Base-by-base conservation (phyloP, 306 rosid species). In the Medicago lupulina region DNA sequence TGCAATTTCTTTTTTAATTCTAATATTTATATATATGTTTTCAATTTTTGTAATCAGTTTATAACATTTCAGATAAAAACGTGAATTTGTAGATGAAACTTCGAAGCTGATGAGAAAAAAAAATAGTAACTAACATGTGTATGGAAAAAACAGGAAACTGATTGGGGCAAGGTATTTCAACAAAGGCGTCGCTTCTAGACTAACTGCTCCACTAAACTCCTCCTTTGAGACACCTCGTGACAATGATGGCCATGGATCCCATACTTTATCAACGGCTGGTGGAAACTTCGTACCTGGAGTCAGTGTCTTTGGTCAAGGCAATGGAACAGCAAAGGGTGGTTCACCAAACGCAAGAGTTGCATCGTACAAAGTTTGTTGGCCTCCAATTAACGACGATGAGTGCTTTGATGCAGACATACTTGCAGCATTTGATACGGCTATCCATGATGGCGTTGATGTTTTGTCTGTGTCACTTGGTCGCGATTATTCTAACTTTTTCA, bases 341-440 rank as follows among this genome's bases (percentile, higher is more conserved):
- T 90, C 97, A 0, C 98, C 98, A 0, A 90, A 34, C 65, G 89
- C 97, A 16, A 85, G 90, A 9, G 93, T 94, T 25, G 98, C 96
- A 0, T 76, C 97, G 1, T 95, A 95, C 87, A 95, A 92, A 83
- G 97, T 94, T 0, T 95, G 98, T 68, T 95, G 96, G 97, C 93
- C 97, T 15, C 95, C 96, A 0, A 18, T 82, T 2, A 41, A 13
- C 12, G 89, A 83, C 0, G 54, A 50, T 1, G 93, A 86, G 78
- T 95, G 98, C 77, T 95, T 83, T 68, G 92, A 92, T 9, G 97
- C 98, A 3, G 98, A 94, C 18, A 85, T 91, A 23, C 39, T 94
- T 71, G 97, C 93, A 1, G 98, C 67, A 0, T 94, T 94, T 55
- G 98, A 94, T 70, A 3, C 14, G 17, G 98, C 98, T 9, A 92